These are phyloP conservation scores for Neoscytalidium dimidiatum DNA, from an alignment of 2,329 filamentous ascomycete genomes.

Conservation along the genomic window DNA sequence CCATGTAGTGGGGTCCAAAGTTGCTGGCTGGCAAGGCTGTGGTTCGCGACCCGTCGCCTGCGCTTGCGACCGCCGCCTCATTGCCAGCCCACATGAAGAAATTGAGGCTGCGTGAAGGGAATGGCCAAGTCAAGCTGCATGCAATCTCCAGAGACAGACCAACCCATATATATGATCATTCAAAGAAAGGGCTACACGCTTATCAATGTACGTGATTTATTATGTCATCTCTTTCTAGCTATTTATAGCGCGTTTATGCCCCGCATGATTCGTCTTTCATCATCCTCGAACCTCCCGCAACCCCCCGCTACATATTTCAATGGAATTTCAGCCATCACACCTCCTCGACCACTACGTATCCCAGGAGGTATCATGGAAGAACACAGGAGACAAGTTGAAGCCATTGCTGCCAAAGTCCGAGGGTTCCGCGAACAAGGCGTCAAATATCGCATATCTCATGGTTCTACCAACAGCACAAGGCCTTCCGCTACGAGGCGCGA, in stretches of 20 bases:
- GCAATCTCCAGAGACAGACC: background rate
- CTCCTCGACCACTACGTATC: background rate
- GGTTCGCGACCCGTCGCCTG: background rate
- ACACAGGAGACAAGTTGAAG: slow-evolving; percentile 46
- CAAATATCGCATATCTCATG: slow-evolving; percentile 74
- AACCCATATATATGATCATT: background rate
- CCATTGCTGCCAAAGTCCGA: slow-evolving; percentile 49
- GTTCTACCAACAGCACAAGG: slow-evolving; percentile 75
- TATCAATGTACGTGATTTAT: background rate
- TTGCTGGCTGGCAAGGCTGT: background rate
- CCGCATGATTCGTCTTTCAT: background rate
- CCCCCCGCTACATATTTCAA: background rate
- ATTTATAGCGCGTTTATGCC: background rate
- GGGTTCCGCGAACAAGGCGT: slow-evolving; percentile 53
- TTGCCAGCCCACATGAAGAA: background rate
- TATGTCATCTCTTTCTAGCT: background rate
- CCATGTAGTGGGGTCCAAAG: background rate
- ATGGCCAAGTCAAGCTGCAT: background rate
- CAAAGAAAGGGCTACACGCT: too few species aligned
- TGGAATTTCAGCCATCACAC: background rate
- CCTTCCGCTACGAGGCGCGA: slow-evolving; percentile 32
- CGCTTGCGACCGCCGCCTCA: background rate
- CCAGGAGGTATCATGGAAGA: slow-evolving; percentile 31
- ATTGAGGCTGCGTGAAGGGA: background rate
- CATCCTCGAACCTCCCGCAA: background rate